Percentiles rank a stretch among this genome's conserved stretches.
Conservation (phyloP, 345 rosid genomes). For the Eutrema japonicum region DNA sequence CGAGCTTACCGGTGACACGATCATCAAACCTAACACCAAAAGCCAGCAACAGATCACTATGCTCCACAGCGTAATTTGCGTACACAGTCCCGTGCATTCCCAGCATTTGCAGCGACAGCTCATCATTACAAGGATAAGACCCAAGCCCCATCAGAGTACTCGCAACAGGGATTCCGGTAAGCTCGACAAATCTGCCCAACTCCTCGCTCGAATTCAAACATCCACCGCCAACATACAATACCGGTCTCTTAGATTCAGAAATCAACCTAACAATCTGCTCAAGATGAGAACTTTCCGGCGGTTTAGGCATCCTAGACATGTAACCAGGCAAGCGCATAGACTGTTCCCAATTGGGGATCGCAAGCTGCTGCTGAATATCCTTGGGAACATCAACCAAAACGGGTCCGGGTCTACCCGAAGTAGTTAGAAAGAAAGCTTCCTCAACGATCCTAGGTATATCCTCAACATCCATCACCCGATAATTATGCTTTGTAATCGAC, state of each 20-base stretch:
- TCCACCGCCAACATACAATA: slow-evolving; percentile 97
- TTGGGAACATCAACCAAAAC: slow-evolving; percentile 92
- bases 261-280: slow-evolving; percentile 86
- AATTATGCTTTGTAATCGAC: slow-evolving; percentile 92
- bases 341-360: slow-evolving; percentile 77
- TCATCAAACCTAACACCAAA: slow-evolving; percentile 99
- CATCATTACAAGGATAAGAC: slow-evolving; percentile 61
- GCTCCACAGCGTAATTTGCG: slow-evolving; percentile 90
- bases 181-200: slow-evolving; percentile 74
- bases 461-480: slow-evolving; percentile 80
- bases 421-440: slow-evolving; percentile 86
- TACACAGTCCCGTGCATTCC: slow-evolving; percentile 99
- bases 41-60: slow-evolving; percentile 84
- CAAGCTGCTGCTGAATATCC: slow-evolving; percentile 91
- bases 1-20: slow-evolving; percentile 94
- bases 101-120: slow-evolving; percentile 82
- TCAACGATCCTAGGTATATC: slow-evolving; percentile 82
- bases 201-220: slow-evolving; percentile 93
- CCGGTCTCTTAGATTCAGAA: slow-evolving; percentile 80
- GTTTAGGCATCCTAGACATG: slow-evolving; percentile 74
- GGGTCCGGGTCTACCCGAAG: slow-evolving; percentile 91
- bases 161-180: slow-evolving; percentile 91
- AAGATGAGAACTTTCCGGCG: slow-evolving; percentile 56
- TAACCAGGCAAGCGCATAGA: slow-evolving; percentile 71
- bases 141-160: slow-evolving; percentile 99